A percentile compares a stretch with the other conserved stretches of the same genome.
phyloP scores from a whole-genome alignment of 2,329 filamentous ascomycete species.

The Apiospora koreana region DNA sequence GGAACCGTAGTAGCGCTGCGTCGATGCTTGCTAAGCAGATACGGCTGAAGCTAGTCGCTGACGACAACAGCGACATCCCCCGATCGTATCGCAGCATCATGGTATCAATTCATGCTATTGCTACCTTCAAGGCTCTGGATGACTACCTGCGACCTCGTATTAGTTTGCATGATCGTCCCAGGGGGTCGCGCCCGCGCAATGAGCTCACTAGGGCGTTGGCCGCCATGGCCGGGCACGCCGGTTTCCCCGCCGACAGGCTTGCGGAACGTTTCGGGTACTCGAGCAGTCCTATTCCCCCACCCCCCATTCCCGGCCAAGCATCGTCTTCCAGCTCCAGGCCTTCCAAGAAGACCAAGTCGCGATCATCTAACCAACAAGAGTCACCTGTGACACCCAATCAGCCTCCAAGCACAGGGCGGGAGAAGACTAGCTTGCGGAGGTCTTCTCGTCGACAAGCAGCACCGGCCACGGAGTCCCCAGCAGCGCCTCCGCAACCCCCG shows the following conservation, averaged over 20 bases:
- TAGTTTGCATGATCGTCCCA: constrained; percentile 73
- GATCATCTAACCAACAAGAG: constrained; percentile 44
- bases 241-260: constrained; percentile 56
- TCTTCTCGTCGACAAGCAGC: constrained; percentile 62
- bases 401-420: constrained; percentile 50
- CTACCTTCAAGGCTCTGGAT: constrained; percentile 94
- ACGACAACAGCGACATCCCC: constrained; percentile 89
- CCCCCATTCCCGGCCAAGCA: constrained; percentile 39
- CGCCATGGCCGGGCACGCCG: constrained; percentile 73
- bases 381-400: constrained; percentile 45
- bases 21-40: constrained; percentile 98
- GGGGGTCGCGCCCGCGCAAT: constrained; percentile 60
- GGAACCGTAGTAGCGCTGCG: constrained; percentile 84
- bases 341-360: constrained; percentile 46
- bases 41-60: constrained; percentile 82
- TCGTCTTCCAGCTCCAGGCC: constrained; percentile 48
- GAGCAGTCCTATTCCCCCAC: constrained; percentile 39
- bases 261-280: constrained; percentile 43
- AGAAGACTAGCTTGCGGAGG: constrained; percentile 61
- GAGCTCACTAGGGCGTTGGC: constrained; percentile 70
- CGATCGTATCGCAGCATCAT: constrained; percentile 88
- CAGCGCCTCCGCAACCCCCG: constrained; percentile 52
- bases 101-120: constrained; percentile 98
- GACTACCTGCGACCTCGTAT: constrained; percentile 94
- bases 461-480: constrained; percentile 50